A percentile compares a stretch with the other conserved stretches of the same genome.
Evolutionary conservation across 495 filamentous ascomycete species (phyloP).

Genomic region (Penicillium alfredii): DNA sequence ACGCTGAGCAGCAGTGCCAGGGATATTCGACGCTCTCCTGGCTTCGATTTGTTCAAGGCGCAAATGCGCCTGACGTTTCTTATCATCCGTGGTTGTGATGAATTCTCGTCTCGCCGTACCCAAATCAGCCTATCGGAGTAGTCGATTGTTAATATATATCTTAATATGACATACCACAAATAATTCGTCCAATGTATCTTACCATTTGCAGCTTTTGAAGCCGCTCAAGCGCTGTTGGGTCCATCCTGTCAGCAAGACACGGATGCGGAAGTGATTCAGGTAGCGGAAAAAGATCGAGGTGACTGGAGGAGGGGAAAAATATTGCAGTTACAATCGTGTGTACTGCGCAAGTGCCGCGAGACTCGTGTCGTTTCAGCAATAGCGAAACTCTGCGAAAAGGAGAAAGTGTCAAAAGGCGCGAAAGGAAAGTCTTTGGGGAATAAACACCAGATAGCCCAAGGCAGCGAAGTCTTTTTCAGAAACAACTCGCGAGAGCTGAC

Average conservation of each 20-base stretch:
- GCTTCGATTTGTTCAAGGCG: conserved; percentile 20
- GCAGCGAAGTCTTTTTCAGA: too few species aligned
- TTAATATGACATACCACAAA: neutral
- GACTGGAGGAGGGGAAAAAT: too few species aligned
- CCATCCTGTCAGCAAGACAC: conserved; percentile 3
- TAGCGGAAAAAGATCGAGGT: too few species aligned
- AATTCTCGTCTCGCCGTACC: conserved; percentile 30
- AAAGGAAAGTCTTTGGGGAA: too few species aligned
- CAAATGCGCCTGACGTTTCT: neutral
- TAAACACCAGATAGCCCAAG: too few species aligned
- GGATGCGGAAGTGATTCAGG: neutral
- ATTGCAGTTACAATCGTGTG: too few species aligned
- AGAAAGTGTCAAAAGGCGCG: too few species aligned
- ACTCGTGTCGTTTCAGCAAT: too few species aligned
- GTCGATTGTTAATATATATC: neutral
- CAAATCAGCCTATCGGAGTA: conserved; percentile 25
- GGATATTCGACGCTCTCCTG: conserved; percentile 15
- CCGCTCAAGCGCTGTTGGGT: conserved; percentile 9
- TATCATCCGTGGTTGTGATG: conserved; percentile 25
- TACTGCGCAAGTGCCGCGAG: too few species aligned
- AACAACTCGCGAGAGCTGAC: too few species aligned
- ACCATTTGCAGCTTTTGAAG: conserved; percentile 29
- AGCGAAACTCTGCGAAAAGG: too few species aligned
- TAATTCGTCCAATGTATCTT: neutral
- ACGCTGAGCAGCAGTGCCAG: conserved; percentile 17